phyloP scores from a whole-genome alignment of 192 early-diverging fungal species.

The Umbelopsis sp. region DNA sequence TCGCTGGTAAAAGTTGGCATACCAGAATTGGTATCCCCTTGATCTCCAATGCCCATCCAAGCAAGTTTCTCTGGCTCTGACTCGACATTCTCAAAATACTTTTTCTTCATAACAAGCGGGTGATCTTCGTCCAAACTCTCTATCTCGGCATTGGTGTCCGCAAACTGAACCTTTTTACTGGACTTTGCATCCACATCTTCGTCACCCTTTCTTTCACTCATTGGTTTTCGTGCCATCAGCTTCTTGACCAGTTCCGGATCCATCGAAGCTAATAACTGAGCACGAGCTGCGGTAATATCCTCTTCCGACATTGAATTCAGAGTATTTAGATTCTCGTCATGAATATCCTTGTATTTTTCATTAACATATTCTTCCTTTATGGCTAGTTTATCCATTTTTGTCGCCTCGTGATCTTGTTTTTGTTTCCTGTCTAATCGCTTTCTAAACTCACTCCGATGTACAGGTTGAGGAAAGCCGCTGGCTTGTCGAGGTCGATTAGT shows the following conservation, averaged over 20 bases:
- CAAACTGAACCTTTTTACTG: conserved; percentile 26
- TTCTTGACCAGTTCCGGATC: conserved; percentile 67
- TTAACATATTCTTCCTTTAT: conserved; percentile 2
- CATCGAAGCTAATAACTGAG: conserved; percentile 65
- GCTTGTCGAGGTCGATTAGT: conserved; percentile 11
- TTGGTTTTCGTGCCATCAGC: conserved; percentile 46
- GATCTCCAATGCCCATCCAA: conserved; percentile 58
- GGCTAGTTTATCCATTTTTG: neutral
- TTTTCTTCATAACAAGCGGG: conserved; percentile 47
- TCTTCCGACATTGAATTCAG: conserved; percentile 67
- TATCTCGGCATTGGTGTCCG: conserved; percentile 18
- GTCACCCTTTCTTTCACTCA: conserved; percentile 29
- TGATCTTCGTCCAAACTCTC: conserved; percentile 45
- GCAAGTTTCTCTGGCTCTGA: conserved; percentile 66
- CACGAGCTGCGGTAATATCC: conserved; percentile 71
- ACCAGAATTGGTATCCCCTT: conserved; percentile 26
- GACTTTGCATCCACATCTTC: conserved; percentile 6
- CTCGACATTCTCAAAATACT: conserved; percentile 57
- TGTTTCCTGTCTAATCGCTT: conserved; percentile 24
- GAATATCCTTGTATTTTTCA: conserved; percentile 49
- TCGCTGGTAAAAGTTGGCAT: conserved; percentile 26
- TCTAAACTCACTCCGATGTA: conserved; percentile 40
- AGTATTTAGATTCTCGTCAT: conserved; percentile 53
- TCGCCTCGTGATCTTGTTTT: conserved; percentile 12
- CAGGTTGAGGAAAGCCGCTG: conserved; percentile 42